Base-by-base conservation (phyloP, 75 land plant species). In the Selaginella tamariscina region DNA sequence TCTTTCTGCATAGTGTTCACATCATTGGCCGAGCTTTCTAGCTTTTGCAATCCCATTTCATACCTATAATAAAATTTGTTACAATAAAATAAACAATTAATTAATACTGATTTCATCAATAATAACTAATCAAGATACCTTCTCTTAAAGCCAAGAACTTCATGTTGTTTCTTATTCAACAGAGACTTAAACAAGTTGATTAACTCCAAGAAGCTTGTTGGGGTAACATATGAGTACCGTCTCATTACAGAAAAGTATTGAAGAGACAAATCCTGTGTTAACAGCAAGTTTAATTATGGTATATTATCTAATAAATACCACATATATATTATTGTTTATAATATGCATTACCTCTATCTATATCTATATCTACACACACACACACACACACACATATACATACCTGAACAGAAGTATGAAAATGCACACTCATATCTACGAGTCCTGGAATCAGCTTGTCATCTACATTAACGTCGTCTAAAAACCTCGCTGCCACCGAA, bases 371-470 rank as follows among this genome's bases (percentile, higher is more conserved):
- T 9, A 21, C 5, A 59, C 8, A 59, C 9, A 23, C 18, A 59
- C 62, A 59, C 8, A 59, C 21, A 9, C n/a, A 5, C 49, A 39
- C 5, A 39, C 15, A 59, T 5, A 5, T 5, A 39, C 2, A 29
- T 55, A 67, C 78, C 78, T 76, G 78, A 24, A 76, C 76, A 44
- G 78, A 72, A 2, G 54, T 72, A 26, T 76, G 78, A 20, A 76
- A 76, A 59, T 66, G 63, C 20, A 76, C 78, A 2, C 65, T 57
- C 49, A 76, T 67, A 23, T 76, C 78, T 2, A 76, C 74, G 65
- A 76, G 65, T 27, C 67, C 64, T 13, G 33, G 57, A 22, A 76
- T 71, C 1, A 66, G 31, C 56, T 68, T 65, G 0, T 54, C 30
- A 26, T 76, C 78, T 20, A 72, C 78, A 72, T 76, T 76, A n/a